Evolutionary conservation across 352 stramenopile species (phyloP).

Genomic region (Saprolegnia diclina): DNA sequence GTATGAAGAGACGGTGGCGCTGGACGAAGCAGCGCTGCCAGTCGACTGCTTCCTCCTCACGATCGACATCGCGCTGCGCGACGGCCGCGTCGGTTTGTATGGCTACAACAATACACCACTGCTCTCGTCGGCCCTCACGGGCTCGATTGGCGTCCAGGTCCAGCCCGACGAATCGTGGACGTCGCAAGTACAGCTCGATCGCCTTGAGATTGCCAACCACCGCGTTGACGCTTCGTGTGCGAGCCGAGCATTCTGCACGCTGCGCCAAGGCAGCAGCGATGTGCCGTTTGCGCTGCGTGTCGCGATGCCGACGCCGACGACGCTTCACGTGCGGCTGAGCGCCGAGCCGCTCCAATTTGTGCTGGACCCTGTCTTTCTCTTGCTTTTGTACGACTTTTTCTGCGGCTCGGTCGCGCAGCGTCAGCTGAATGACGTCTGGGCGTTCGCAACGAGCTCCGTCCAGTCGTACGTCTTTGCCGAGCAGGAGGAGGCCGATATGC

Average conservation of each 20-base stretch:
- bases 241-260: slow-evolving; percentile 60
- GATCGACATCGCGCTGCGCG: slow-evolving; percentile 53
- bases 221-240: slow-evolving; percentile 34
- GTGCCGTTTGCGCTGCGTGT: slow-evolving; percentile 19
- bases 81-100: slow-evolving; percentile 49
- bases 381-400: slow-evolving; percentile 68
- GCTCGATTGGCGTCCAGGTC: slow-evolving; percentile 51
- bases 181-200: slow-evolving; percentile 47
- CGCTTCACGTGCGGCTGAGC: slow-evolving; percentile 41
- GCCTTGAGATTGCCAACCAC: slow-evolving; percentile 63
- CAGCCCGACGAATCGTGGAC: slow-evolving; percentile 69
- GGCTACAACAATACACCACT: slow-evolving; percentile 40
- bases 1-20: slow-evolving; percentile 62
- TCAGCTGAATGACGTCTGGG: slow-evolving; percentile 71
- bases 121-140: slow-evolving; percentile 47
- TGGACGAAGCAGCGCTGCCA: slow-evolving; percentile 45
- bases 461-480: slow-evolving; percentile 76
- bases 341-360: slow-evolving; percentile 63
- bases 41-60: slow-evolving; percentile 62
- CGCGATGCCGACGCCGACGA: neutral
- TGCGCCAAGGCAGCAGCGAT: slow-evolving; percentile 22
- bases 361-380: slow-evolving; percentile 61
- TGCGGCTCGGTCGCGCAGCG: slow-evolving; percentile 55
- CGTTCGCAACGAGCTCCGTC: slow-evolving; percentile 74
- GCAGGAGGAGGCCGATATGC: slow-evolving; percentile 43